Evolutionary conservation across 768 basidiomycete species (phyloP).

Genomic region (Termitomyces titanicus): DNA sequence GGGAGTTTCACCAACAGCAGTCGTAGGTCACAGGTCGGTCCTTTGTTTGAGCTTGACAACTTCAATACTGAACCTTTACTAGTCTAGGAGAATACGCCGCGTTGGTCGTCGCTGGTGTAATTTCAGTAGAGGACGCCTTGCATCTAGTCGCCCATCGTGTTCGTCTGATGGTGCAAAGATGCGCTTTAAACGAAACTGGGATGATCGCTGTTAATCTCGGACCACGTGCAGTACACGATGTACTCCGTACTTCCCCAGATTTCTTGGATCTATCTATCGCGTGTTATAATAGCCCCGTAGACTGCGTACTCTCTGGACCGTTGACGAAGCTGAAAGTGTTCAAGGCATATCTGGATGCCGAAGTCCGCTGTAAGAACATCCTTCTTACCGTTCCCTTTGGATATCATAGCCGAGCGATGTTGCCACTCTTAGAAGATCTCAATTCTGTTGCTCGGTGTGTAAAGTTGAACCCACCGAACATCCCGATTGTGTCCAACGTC

Average conservation of each 20-base stretch:
- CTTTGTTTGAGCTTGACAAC: not conserved
- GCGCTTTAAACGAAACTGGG: slow-evolving; percentile 40
- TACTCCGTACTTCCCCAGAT: slow-evolving; percentile 27
- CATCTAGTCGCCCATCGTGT: slow-evolving; percentile 54
- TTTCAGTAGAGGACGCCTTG: slow-evolving; percentile 56
- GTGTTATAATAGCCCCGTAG: slow-evolving; percentile 57
- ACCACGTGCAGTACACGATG: slow-evolving; percentile 26
- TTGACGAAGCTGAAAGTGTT: slow-evolving; percentile 38
- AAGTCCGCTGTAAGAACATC: slow-evolving; percentile 33
- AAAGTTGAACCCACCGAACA: slow-evolving; percentile 39
- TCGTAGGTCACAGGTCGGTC: slow-evolving; percentile 70
- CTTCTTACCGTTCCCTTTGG: slow-evolving; percentile 56
- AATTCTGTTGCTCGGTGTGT: slow-evolving; percentile 32
- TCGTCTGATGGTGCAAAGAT: slow-evolving; percentile 50
- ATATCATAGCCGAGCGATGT: slow-evolving; percentile 67
- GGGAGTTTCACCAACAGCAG: slow-evolving; percentile 58
- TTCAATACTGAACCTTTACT: slow-evolving; percentile 5
- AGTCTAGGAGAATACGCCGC: slow-evolving; percentile 79
- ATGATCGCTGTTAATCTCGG: slow-evolving; percentile 58
- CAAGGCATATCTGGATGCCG: slow-evolving; percentile 33
- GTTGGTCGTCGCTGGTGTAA: slow-evolving; percentile 56
- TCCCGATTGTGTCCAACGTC: slow-evolving; percentile 65
- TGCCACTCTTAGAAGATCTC: slow-evolving; percentile 50
- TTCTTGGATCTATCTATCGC: slow-evolving; percentile 45
- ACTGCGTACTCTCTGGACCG: slow-evolving; percentile 61